Evolutionary conservation across 2,329 filamentous ascomycete genomes (phyloP).

Genomic region (Cordyceps cateniannulata): DNA sequence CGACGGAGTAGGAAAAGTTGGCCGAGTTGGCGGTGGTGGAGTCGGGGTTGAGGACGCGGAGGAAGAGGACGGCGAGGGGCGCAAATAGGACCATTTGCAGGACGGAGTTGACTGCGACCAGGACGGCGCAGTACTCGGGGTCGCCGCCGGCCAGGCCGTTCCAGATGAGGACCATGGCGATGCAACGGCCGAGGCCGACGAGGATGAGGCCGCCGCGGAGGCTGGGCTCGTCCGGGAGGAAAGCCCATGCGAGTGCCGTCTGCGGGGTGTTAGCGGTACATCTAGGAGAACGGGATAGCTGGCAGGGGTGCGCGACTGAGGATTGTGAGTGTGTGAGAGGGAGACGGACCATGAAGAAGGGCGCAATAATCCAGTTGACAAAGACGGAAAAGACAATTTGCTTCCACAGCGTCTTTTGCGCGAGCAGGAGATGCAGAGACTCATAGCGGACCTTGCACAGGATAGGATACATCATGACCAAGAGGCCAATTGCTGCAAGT

Average conservation of each 20-base stretch:
- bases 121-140: conserved; percentile 66
- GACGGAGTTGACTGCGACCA: conserved; percentile 61
- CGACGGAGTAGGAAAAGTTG: conserved; percentile 47
- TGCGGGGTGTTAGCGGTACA: conserved; percentile 18
- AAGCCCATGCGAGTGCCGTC: conserved; percentile 55
- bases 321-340: too few relatives aligned
- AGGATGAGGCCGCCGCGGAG: conserved; percentile 34
- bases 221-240: conserved; percentile 43
- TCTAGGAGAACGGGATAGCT: too few relatives aligned
- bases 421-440: conserved; percentile 56
- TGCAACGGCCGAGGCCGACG: conserved; percentile 13
- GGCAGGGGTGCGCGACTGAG: too few relatives aligned
- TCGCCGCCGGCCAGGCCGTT: conserved; percentile 67
- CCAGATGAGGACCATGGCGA: conserved; percentile 62
- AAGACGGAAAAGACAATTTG: conserved; percentile 65
- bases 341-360: conserved; percentile 60
- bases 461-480: conserved; percentile 84
- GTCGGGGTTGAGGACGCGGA: conserved; percentile 53
- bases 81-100: conserved; percentile 62
- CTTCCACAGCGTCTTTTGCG: conserved; percentile 54
- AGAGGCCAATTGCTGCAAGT: conserved; percentile 55
- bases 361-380: conserved; percentile 69
- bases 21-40: conserved; percentile 21
- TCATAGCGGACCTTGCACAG: conserved; percentile 73
- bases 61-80: conserved; percentile 55